Evolutionary conservation across 371 early-diverging fungal species (phyloP), one percentile per base, ranked within the genome.

Genomic region (Antonospora locustae): DNA sequence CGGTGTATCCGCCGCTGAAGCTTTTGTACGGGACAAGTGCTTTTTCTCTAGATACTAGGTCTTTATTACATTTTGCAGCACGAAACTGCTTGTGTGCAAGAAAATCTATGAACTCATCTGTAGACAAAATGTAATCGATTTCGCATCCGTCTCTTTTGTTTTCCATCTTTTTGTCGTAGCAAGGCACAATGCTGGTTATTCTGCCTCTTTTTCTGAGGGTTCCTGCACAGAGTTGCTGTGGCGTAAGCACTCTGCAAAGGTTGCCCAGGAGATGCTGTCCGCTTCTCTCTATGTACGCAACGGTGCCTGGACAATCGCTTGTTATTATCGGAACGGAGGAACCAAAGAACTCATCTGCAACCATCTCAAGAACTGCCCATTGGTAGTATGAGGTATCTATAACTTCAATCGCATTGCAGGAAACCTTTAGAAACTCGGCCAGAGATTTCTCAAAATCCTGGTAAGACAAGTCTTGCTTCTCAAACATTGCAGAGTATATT

Each of bases 161-260:
- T 43, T 69, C 69, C 32, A 69, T 11, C 22, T 56, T 60, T 44
- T 69, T 69, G 43, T 69, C 69, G 24, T 65, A 51, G 41, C 69
- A 69, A 17, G 54, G 69, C 32, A 56, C 45, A 7, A 69, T 54
- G 29, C 53, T 51, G 9, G 64, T 32, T 11, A 55, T 47, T 38
- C 37, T 58, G 9, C 24, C 14, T 14, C 51, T 37, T 4, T 45
- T 55, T 12, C 29, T 34, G 37, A 55, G 20, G 2, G 4, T 12
- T 22, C 28, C n/a, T 2, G 25, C 9, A 27, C 25, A 39, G 44
- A 22, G n/a, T 50, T 69, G 69, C 43, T 65, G 58, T 17, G 32
- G 48, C 12, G 61, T 61, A 16, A 38, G 36, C 22, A 36, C 55
- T 12, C 27, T 50, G n/a, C 52, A 57, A 9, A 69, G 46, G 32